Percentiles rank a stretch among this genome's conserved stretches.
Evolutionary conservation across 2,329 filamentous ascomycete species (phyloP).

Genomic region (Aspergillus neotritici): DNA sequence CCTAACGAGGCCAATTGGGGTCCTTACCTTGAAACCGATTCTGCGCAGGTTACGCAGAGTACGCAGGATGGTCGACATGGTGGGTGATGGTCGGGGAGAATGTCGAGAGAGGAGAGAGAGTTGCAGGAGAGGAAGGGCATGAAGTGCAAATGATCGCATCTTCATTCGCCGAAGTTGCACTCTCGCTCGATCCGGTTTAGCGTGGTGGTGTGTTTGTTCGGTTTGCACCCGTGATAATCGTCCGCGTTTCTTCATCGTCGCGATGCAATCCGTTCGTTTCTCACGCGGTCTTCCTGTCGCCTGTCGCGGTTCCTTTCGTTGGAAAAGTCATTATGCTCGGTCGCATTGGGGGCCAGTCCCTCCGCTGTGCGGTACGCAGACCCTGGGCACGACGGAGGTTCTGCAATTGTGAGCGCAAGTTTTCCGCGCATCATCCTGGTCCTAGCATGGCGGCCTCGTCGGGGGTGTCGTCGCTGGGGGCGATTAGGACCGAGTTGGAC

Average conservation of each 20-base stretch:
- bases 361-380: conserved; percentile 31
- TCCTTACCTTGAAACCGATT: conserved; percentile 74
- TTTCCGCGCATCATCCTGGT: conserved; percentile 28
- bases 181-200: conserved; percentile 22
- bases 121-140: conserved; percentile 10
- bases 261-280: no score
- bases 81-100: conserved; percentile 29
- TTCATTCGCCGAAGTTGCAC: conserved; percentile 17
- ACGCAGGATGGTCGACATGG: conserved; percentile 86
- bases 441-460: conserved; percentile 23
- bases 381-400: conserved; percentile 27
- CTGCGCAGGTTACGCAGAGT: conserved; percentile 81
- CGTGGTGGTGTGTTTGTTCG: conserved; percentile 25
- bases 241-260: no score
- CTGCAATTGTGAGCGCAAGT: conserved; percentile 27
- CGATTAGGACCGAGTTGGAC: conserved; percentile 70
- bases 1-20: neutral
- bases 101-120: conserved; percentile 9
- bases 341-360: conserved; percentile 34
- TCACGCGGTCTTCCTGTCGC: neutral
- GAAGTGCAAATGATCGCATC: conserved; percentile 10
- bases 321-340: conserved; percentile 29
- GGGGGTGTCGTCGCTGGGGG: conserved; percentile 48
- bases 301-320: no score
- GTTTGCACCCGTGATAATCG: conserved; percentile 25